Base-by-base conservation (phyloP, 1,284 basidiomycete genomes). In the Apiotrichum gracile region DNA sequence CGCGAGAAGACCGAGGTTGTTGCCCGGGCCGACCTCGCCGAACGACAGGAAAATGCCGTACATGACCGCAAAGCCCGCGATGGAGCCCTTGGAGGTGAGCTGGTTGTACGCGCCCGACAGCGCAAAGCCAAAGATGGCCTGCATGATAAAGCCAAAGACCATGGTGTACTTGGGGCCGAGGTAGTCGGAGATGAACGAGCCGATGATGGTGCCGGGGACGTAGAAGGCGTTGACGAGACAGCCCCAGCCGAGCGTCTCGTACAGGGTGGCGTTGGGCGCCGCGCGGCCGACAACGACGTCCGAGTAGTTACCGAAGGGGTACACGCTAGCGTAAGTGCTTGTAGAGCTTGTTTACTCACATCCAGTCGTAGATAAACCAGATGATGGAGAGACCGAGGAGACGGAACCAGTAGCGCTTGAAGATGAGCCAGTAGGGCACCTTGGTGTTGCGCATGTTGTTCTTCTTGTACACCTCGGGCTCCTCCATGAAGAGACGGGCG, bases 1-100 rank as follows among this genome's bases (percentile, higher is more conserved):
- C 6, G 90, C 90, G 55, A 93, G 79, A 31, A 92, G 78, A 60
- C 86, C 87, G 34, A 89, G 76, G 59, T 83, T 85, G 74, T 91
- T 90, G 42, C 87, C 88, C 33, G 88, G 87, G 24, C 84, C 84
- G 78, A 62, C 54, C 55, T 69, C 70, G 22, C 90, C 91, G 55
- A 89, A 86, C 61, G 82, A 84, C 52, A 94, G 70, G 81, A 94
- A 97, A 50, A 96, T 83, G 10, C 92, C 91, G 65, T 94, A 96
- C 10, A 96, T 77, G 40, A 91, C 81, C 37, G 88, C 87, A 58
- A 92, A 94, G 21, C 82, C 90, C 16, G 79, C 88, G 52, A 91
- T 81, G 58, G 22, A 21, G 19, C 26, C n/a, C 16, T 46, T 14
- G 22, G 24, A 17, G 17, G 47, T 41, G 33, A 57, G 44, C 74